Evolutionary conservation across 2,329 filamentous ascomycete species (phyloP), one percentile per base, ranked within the genome.

Genomic region (Sordariomycetes sp.): DNA sequence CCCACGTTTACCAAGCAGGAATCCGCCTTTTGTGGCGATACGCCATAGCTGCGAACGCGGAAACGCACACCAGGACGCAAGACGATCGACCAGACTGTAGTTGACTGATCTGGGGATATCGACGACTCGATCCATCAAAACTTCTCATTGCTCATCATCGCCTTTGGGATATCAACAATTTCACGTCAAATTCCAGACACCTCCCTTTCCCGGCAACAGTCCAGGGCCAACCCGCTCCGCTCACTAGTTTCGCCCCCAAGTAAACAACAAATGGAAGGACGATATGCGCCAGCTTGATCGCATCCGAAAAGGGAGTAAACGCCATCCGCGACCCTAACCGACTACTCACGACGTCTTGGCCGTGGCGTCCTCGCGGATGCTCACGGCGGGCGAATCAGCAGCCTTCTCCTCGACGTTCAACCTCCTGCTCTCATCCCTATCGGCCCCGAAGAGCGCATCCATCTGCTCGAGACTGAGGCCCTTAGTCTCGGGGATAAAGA

Each of bases 401-500:
- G 48, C 12, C 48, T 20, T 20, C 20, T 52, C 25, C 51, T 57
- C 56, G 22, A 28, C n/a, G 10, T 54, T 25, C 36, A 57, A 10
- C 51, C 22, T 53, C 51, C 36, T 54, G 20, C 24, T 48, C n/a
- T 45, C 25, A 39, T 56, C 32, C 59, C 81, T 77, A 3, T 77
- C 78, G 54, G 83, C 74, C 52, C 82, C 82, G 65, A 86, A 86
- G 17, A 86, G 72, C 63, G 84, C 80, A 65, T 85, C 80, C 81
- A 85, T 85, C 67, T 77, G 78, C 69, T 86, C 82, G 59, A 86
- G 72, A 51, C 73, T 73, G 59, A 77, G 65, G 39, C 85, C 85
- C 72, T 88, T 88, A 12, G 85, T 89, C 70, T 89, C 85, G 0
- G 85, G 85, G 20, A 87, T 76, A 60, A 84, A 77, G 72, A 85